Percentiles rank a stretch among this genome's conserved stretches.
These are phyloP conservation scores for Claviceps africana DNA, from an alignment of 2,329 filamentous ascomycete genomes.

Conservation along the genomic window DNA sequence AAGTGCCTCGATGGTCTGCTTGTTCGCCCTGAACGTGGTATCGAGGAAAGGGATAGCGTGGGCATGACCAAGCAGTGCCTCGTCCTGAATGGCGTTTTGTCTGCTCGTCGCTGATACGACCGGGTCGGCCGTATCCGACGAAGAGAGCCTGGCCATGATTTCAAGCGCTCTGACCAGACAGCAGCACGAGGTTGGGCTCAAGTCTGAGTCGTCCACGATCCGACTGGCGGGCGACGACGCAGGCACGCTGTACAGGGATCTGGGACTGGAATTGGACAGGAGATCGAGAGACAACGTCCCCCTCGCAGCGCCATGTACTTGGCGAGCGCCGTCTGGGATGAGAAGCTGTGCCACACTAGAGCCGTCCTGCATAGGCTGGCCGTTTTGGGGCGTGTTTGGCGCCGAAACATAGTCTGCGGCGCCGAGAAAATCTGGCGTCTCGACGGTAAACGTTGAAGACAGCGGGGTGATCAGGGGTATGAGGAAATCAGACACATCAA, in stretches of 20 bases:
- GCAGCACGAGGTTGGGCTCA: not conserved
- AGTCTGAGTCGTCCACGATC: not conserved
- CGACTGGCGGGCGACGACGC: not conserved
- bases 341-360: not conserved
- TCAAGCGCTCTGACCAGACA: not conserved
- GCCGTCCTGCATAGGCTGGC: not conserved
- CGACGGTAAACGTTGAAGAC: not conserved
- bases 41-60: not conserved
- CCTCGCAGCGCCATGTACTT: not conserved
- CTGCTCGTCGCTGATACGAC: not conserved
- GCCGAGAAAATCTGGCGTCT: not conserved
- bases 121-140: not conserved
- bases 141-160: not conserved
- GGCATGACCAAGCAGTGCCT: not conserved
- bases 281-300: not conserved
- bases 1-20: slow-evolving; percentile 2
- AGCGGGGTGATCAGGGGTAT: not conserved
- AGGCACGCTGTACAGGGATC: not conserved
- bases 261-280: not conserved
- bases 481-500: not conserved
- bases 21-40: slow-evolving; percentile 2
- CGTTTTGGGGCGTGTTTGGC: not conserved
- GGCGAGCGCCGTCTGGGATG: not conserved
- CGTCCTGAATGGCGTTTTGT: not conserved
- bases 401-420: not conserved